Evolutionary conservation across 2,329 filamentous ascomycete species (phyloP).

Genomic region (Cordyceps pruinosa): DNA sequence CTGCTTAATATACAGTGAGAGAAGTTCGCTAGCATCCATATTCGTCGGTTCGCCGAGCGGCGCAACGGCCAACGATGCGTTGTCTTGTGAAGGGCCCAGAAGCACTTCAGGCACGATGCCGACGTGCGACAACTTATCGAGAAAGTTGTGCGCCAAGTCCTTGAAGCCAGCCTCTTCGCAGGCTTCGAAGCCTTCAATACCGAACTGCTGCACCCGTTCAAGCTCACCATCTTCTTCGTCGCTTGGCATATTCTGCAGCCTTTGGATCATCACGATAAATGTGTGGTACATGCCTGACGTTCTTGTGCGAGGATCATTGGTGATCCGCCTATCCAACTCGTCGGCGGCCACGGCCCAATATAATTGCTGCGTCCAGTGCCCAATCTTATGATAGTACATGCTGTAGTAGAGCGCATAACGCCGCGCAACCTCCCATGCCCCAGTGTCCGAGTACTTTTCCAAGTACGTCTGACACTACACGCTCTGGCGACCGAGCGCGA

Average conservation of each 20-base stretch:
- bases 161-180: neutral
- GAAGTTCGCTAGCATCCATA: neutral
- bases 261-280: neutral
- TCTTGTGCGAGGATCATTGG: neutral
- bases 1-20: neutral
- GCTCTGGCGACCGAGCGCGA: neutral
- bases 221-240: neutral
- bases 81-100: neutral
- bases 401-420: neutral
- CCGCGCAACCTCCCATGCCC: neutral
- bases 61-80: neutral
- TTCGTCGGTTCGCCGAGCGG: neutral
- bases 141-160: neutral
- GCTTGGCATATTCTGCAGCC: neutral
- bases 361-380: neutral
- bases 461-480: neutral
- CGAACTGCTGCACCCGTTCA: neutral
- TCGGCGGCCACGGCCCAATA: neutral
- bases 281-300: neutral
- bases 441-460: neutral
- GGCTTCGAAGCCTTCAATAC: neutral
- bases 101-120: neutral
- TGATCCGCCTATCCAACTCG: neutral
- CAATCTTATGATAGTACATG: constrained; percentile 1
- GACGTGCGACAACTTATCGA: neutral